Evolutionary conservation across 495 filamentous ascomycete genomes (phyloP).

Genomic region (Oleoguttula mirabilis): DNA sequence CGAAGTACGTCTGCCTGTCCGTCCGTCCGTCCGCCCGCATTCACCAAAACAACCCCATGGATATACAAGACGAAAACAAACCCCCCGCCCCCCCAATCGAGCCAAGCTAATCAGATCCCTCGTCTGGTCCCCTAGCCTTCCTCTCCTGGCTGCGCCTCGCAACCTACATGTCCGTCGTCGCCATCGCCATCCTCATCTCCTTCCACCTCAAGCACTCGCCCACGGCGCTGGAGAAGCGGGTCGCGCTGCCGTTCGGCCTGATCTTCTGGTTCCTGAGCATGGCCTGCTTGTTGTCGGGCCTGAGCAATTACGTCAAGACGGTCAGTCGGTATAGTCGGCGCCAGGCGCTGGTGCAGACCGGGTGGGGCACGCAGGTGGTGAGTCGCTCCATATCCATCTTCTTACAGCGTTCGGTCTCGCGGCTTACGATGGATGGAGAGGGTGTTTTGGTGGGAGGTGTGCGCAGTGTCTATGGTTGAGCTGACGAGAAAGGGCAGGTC

Average conservation of each 20-base stretch:
- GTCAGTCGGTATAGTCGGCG: constrained; percentile 72
- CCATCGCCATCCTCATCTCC: constrained; percentile 78
- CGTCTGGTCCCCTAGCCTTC: constrained; percentile 45
- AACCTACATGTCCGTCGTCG: constrained; percentile 81
- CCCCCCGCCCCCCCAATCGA: no score
- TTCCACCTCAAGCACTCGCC: constrained; percentile 78
- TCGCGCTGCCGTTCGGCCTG: constrained; percentile 74
- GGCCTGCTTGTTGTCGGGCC: constrained; percentile 58
- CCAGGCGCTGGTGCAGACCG: constrained; percentile 77
- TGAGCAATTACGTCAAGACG: constrained; percentile 78
- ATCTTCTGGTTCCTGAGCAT: constrained; percentile 79
- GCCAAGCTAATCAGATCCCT: no score
- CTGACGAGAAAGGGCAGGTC: constrained; percentile 32
- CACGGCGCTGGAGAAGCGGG: constrained; percentile 52
- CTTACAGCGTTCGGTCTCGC: no score
- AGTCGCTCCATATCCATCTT: constrained; percentile 28
- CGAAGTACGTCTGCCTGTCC: constrained; percentile 46
- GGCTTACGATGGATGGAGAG: no score
- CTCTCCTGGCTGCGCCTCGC: constrained; percentile 88
- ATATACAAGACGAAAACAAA: no score
- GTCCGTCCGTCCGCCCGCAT: no score
- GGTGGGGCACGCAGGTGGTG: constrained; percentile 82
- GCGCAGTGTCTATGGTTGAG: no score
- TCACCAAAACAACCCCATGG: no score
- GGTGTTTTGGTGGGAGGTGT: no score